These are phyloP conservation scores for Syncephalastrum contaminatum DNA, from an alignment of 371 early-diverging fungal species.

Conservation along the genomic window DNA sequence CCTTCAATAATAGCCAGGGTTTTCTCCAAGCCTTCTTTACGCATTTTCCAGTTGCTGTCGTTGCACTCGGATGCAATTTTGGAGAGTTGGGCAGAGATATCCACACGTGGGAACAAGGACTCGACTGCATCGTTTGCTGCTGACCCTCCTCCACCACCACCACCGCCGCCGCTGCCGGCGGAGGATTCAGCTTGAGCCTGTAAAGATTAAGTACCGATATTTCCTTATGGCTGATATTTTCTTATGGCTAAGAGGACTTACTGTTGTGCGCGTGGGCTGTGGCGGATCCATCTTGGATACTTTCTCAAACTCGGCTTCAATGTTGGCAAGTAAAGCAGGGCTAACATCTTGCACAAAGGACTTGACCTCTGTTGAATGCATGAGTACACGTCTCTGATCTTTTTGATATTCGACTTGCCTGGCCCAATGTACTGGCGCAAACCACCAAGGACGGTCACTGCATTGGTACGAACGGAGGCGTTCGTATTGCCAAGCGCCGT, in stretches of 20 bases:
- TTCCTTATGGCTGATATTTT: neutral
- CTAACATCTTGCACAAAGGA: slow-evolving; percentile 85
- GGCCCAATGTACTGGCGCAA: slow-evolving; percentile 85
- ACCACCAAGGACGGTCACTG: slow-evolving; percentile 77
- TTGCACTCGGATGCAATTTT: slow-evolving; percentile 61
- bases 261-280: slow-evolving; percentile 58
- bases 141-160: slow-evolving; percentile 25
- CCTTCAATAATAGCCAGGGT: slow-evolving; percentile 67
- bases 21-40: slow-evolving; percentile 92
- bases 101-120: slow-evolving; percentile 85
- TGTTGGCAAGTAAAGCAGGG: slow-evolving; percentile 72
- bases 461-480: slow-evolving; percentile 78
- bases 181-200: slow-evolving; percentile 8
- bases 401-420: slow-evolving; percentile 33
- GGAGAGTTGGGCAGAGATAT: slow-evolving; percentile 57
- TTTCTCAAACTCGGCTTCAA: slow-evolving; percentile 92
- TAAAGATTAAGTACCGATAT: neutral
- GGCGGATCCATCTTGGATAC: slow-evolving; percentile 80
- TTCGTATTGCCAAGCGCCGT: slow-evolving; percentile 76
- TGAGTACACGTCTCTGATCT: neutral
- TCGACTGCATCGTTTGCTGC: slow-evolving; percentile 65
- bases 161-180: slow-evolving; percentile 7
- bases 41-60: slow-evolving; percentile 91
- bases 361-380: slow-evolving; percentile 48
- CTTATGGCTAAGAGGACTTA: neutral